These are phyloP conservation scores for Cucurbita ficifolia DNA, from an alignment of 306 rosid species.

Conservation along the genomic window DNA sequence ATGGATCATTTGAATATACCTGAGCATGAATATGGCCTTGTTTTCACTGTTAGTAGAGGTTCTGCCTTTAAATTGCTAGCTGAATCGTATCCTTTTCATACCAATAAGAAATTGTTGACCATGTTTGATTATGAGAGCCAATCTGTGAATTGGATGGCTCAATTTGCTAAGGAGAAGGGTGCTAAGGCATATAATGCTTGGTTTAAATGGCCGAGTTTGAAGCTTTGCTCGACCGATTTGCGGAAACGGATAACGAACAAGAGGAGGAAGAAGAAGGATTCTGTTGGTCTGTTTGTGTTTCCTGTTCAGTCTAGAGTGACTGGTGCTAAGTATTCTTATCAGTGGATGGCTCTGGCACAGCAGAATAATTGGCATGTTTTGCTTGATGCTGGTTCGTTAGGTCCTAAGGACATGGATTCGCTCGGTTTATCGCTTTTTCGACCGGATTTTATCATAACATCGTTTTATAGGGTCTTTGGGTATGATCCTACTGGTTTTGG, in stretches of 20 bases:
- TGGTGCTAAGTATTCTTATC: slow-evolving; percentile 42
- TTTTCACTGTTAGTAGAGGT: slow-evolving; percentile 93
- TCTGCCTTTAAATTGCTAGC: slow-evolving; percentile 77
- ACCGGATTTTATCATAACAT: slow-evolving; percentile 86
- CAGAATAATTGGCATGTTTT: slow-evolving; percentile 98
- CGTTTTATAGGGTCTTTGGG: slow-evolving; percentile 94
- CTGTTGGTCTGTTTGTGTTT: slow-evolving; percentile 23
- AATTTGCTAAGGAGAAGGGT: slow-evolving; percentile 78
- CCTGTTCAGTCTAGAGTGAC: slow-evolving; percentile 28
- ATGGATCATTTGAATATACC: slow-evolving; percentile 94
- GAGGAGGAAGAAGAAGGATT: slow-evolving; percentile 23
- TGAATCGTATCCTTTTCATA: slow-evolving; percentile 85
- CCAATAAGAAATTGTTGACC: slow-evolving; percentile 70
- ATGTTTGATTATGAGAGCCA: slow-evolving; percentile 97
- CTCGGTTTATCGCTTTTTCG: slow-evolving; percentile 88
- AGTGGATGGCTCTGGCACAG: slow-evolving; percentile 98
- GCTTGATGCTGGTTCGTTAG: slow-evolving; percentile 93
- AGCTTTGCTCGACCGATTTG: slow-evolving; percentile 85
- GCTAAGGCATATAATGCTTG: slow-evolving; percentile 83
- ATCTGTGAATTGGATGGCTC: slow-evolving; percentile 94
- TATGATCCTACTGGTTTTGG: slow-evolving; percentile 97
- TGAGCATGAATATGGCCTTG: slow-evolving; percentile 90
- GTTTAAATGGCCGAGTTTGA: slow-evolving; percentile 97
- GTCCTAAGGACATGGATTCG: slow-evolving; percentile 98
- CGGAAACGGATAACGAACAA: slow-evolving; percentile 72